Conservation (phyloP, 2,329 filamentous ascomycete species). For the Dactylellina sp. region DNA sequence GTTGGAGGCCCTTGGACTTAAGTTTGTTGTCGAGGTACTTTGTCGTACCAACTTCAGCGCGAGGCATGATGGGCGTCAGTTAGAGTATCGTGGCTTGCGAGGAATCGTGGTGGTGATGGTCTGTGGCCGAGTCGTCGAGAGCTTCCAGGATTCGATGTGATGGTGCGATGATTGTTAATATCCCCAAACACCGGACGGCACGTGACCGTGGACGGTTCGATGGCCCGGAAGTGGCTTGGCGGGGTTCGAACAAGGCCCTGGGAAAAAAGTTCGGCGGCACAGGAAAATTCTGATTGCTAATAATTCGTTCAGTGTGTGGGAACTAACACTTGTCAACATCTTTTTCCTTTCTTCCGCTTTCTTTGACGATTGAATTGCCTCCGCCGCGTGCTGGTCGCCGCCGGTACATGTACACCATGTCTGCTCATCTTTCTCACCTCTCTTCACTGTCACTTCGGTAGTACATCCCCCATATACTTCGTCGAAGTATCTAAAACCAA, state of each 20-base stretch:
- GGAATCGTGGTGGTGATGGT: too few relatives aligned
- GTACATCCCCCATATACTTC: slow-evolving; percentile 7
- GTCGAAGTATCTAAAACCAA: not conserved
- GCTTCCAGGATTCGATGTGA: too few relatives aligned
- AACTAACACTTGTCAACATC: slow-evolving; percentile 56
- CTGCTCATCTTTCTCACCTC: slow-evolving; percentile 10
- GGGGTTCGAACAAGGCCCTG: not conserved
- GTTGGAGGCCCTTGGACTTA: slow-evolving; percentile 79
- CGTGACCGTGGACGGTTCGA: not conserved
- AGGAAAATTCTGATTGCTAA: slow-evolving; percentile 46
- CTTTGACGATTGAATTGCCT: slow-evolving; percentile 15
- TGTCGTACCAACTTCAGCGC: slow-evolving; percentile 90
- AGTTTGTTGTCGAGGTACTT: slow-evolving; percentile 92
- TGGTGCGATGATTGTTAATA: too few relatives aligned
- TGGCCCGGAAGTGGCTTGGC: too few relatives aligned
- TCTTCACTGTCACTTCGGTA: slow-evolving; percentile 36
- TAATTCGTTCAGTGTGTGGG: slow-evolving; percentile 3
- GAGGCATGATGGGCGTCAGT: slow-evolving; percentile 75
- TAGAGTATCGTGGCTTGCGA: not conserved
- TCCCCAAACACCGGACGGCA: not conserved
- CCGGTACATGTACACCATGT: not conserved
- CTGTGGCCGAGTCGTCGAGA: too few relatives aligned
- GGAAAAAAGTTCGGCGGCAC: slow-evolving; percentile 28
- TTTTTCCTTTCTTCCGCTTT: slow-evolving; percentile 11
- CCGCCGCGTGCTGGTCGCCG: slow-evolving; percentile 23